Evolutionary conservation across 2,329 filamentous ascomycete species (phyloP).

Genomic region (Trichophyton rubrum): DNA sequence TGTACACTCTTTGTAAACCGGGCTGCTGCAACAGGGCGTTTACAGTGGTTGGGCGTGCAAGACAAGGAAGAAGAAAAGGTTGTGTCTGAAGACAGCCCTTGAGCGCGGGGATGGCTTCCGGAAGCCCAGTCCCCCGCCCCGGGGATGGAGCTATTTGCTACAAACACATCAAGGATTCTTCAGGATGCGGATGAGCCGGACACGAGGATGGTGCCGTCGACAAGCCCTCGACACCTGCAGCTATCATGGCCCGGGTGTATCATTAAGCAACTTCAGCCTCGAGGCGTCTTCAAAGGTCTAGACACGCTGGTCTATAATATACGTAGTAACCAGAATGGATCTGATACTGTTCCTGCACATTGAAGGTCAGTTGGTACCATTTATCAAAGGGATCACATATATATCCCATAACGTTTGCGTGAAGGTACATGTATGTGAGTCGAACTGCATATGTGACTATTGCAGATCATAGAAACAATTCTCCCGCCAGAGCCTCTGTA

Average conservation of each 20-base stretch:
- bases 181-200: background rate
- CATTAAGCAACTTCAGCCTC: background rate
- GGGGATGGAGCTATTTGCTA: background rate
- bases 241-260: background rate
- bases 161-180: background rate
- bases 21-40: constrained; percentile 1
- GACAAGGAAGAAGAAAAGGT: background rate
- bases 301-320: background rate
- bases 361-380: background rate
- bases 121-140: background rate
- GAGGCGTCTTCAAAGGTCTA: background rate
- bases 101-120: background rate
- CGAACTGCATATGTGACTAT: background rate
- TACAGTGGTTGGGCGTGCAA: background rate
- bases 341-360: background rate
- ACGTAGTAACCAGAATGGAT: background rate
- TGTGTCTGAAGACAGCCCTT: background rate
- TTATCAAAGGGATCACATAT: background rate
- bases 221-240: background rate
- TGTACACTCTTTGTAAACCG: constrained; percentile 2
- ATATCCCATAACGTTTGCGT: background rate
- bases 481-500: background rate
- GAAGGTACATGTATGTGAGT: background rate
- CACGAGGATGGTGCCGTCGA: background rate
- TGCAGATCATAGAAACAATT: background rate